phyloP scores from a whole-genome alignment of 2,329 filamentous ascomycete genomes.

The Magnaporthiopsis rhizophila region DNA sequence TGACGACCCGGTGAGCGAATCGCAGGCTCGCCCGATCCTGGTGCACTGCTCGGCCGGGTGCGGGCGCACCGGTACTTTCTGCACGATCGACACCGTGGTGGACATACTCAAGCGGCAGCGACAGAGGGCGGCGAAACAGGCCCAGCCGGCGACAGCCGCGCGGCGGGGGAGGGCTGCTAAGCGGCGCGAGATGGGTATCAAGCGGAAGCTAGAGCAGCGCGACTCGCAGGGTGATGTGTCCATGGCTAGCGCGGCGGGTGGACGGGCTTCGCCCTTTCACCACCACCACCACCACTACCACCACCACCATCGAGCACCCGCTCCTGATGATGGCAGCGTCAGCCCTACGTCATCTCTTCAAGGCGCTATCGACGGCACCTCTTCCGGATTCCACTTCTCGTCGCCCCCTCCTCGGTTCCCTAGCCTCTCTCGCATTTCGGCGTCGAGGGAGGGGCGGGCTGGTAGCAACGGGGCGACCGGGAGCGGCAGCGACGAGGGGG shows the following conservation, averaged over 20 bases:
- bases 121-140: constrained; percentile 19
- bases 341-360: constrained; percentile 1
- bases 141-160: constrained; percentile 20
- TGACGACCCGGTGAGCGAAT: constrained; percentile 51
- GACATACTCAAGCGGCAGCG: constrained; percentile 92
- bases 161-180: constrained; percentile 9
- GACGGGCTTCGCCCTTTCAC: not conserved
- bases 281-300: not conserved
- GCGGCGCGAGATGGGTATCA: constrained; percentile 11
- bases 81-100: constrained; percentile 90
- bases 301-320: not conserved
- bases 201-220: constrained; percentile 13
- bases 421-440: not conserved
- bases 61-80: constrained; percentile 92
- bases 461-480: not conserved
- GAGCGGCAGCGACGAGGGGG: constrained; percentile 6
- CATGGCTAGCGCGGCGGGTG: constrained; percentile 27
- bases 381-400: not conserved
- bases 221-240: constrained; percentile 37
- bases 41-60: constrained; percentile 97
- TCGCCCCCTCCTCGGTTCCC: constrained; percentile 1
- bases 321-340: constrained; percentile 7
- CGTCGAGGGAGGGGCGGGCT: not conserved
- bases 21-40: constrained; percentile 59
- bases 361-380: constrained; percentile 1